Conservation (phyloP, 345 rosid genomes). For the Gossypium sturtianum region DNA sequence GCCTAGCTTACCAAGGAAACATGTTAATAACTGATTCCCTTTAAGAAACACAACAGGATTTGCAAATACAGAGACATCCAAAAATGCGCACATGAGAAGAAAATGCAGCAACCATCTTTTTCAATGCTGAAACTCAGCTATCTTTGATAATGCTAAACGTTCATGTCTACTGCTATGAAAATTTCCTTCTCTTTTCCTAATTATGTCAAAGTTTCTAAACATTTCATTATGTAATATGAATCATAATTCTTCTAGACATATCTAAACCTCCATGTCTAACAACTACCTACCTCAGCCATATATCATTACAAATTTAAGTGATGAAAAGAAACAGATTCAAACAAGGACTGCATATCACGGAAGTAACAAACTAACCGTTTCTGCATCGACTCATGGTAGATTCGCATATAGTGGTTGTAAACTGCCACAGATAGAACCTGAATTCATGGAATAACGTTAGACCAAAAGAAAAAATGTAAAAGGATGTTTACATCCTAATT, state of each 20-base stretch:
- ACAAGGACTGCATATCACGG: background rate
- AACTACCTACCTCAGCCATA: background rate
- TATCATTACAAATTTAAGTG: background rate
- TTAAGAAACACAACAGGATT: background rate
- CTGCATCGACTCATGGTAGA: conserved; percentile 57
- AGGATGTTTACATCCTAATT: background rate
- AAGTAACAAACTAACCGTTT: conserved; percentile 49
- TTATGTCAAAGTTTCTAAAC: background rate
- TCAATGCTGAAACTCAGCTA: background rate
- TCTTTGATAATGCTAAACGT: background rate
- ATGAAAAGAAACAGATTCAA: background rate
- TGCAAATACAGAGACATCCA: background rate
- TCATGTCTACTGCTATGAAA: background rate
- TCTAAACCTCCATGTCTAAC: background rate
- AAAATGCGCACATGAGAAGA: background rate
- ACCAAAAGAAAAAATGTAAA: background rate
- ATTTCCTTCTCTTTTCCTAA: background rate
- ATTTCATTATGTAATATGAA: background rate
- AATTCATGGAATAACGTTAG: conserved; percentile 10
- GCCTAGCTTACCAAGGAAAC: conserved; percentile 56
- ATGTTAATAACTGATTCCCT: conserved; percentile 25
- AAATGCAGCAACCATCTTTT: background rate
- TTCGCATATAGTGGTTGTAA: conserved; percentile 96
- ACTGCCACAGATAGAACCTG: conserved; percentile 99
- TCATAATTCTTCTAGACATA: background rate